These are phyloP conservation scores for Naganishia cerealis DNA, from an alignment of 1,284 basidiomycete species.

Conservation along the genomic window DNA sequence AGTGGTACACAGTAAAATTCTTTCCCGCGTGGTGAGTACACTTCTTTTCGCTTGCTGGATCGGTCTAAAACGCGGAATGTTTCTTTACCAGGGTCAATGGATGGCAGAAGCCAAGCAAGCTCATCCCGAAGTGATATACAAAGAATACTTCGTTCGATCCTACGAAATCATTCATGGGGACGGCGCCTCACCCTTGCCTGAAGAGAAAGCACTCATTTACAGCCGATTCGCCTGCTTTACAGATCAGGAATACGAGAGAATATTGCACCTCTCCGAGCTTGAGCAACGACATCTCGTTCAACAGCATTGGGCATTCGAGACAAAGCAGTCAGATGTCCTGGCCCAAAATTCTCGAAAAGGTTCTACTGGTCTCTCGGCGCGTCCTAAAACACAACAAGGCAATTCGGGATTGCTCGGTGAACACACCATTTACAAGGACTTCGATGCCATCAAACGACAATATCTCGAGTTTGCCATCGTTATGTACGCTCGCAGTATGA, in stretches of 20 bases:
- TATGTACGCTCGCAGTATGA: constrained; percentile 78
- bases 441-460: constrained; percentile 64
- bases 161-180: background rate
- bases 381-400: constrained; percentile 47
- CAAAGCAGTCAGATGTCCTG: background rate
- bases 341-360: background rate
- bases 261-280: constrained; percentile 38
- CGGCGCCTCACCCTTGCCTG: background rate
- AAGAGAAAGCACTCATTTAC: constrained; percentile 65
- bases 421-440: constrained; percentile 54
- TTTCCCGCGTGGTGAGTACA: constrained; percentile 62
- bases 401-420: background rate
- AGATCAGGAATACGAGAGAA: constrained; percentile 74
- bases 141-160: constrained; percentile 64
- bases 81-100: constrained; percentile 73
- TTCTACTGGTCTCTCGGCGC: constrained; percentile 52
- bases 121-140: constrained; percentile 67
- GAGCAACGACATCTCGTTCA: constrained; percentile 40
- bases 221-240: constrained; percentile 85
- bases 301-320: background rate
- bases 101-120: constrained; percentile 78
- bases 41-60: background rate
- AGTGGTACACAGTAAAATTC: constrained; percentile 21
- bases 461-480: constrained; percentile 74
- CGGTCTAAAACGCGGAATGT: background rate